A percentile compares a stretch with the other conserved stretches of the same genome.
phyloP scores from a whole-genome alignment of 2,329 filamentous ascomycete species.

The Claviceps maximensis region DNA sequence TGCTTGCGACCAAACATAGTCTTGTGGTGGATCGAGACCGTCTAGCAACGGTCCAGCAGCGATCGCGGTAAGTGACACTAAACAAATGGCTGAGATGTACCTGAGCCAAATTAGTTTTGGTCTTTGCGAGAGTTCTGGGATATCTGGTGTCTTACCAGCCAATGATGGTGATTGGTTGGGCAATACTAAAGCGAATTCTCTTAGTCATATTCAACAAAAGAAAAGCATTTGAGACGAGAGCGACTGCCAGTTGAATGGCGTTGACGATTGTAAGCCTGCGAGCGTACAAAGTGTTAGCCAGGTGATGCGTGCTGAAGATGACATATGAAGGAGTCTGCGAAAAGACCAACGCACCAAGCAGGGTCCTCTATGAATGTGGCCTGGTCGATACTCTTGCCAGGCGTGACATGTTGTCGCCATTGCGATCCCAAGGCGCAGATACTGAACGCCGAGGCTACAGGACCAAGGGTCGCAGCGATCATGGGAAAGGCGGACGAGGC shows the following conservation, averaged over 20 bases:
- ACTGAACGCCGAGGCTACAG: conserved; percentile 76
- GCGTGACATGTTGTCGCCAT: conserved; percentile 52
- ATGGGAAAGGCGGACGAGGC: conserved; percentile 57
- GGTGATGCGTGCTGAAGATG: not conserved
- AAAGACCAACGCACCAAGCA: conserved; percentile 41
- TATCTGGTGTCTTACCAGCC: conserved; percentile 47
- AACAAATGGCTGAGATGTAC: conserved; percentile 49
- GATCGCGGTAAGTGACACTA: conserved; percentile 53
- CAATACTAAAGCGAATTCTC: conserved; percentile 65
- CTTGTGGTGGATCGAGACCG: conserved; percentile 23
- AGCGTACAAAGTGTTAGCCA: not conserved
- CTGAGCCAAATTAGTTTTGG: conserved; percentile 11
- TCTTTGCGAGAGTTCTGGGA: not conserved
- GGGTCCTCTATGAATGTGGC: conserved; percentile 52
- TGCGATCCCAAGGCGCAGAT: conserved; percentile 72
- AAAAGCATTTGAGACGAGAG: conserved; percentile 66
- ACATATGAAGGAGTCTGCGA: not conserved
- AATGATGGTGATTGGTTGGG: conserved; percentile 70
- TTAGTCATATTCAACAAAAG: conserved; percentile 79
- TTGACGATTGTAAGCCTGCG: conserved; percentile 62
- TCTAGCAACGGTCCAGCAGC: conserved; percentile 42
- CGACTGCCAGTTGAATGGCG: conserved; percentile 61
- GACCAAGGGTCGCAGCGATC: conserved; percentile 71
- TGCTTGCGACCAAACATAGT: conserved; percentile 61
- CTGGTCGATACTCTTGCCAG: conserved; percentile 31